Evolutionary conservation across 129 eudicot genomes (phyloP).

Genomic region (Oenanthe sinensis): DNA sequence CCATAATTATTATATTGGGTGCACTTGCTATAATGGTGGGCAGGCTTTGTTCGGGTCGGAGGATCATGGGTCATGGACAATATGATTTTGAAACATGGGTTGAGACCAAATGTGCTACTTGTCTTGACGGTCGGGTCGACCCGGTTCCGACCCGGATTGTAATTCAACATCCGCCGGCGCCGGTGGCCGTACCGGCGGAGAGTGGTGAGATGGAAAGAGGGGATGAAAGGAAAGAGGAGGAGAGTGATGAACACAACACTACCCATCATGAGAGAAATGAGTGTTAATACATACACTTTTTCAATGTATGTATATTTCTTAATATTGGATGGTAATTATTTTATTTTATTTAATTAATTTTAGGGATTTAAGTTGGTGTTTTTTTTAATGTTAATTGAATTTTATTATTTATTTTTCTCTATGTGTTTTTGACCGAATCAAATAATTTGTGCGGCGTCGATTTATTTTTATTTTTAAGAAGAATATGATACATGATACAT

Average conservation of each 20-base stretch:
- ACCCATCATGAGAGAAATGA: conserved; percentile 12
- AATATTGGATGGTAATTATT: background rate
- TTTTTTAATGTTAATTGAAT: too few species aligned
- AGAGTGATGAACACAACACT: conserved; percentile 3
- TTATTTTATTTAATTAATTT: background rate
- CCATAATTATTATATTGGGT: conserved; percentile 49
- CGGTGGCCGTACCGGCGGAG: conserved; percentile 21
- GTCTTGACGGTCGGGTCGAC: conserved; percentile 60
- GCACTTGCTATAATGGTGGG: conserved; percentile 73
- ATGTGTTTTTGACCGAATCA: too few species aligned
- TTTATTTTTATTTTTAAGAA: too few species aligned
- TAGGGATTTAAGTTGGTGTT: too few species aligned
- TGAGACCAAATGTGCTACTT: conserved; percentile 59
- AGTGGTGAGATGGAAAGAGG: background rate
- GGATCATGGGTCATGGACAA: conserved; percentile 53
- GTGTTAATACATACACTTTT: conserved; percentile 5
- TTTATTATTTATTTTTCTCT: too few species aligned
- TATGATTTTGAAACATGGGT: conserved; percentile 74
- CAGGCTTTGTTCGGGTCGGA: conserved; percentile 55
- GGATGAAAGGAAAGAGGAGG: conserved; percentile 9
- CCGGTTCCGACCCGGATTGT: conserved; percentile 31
- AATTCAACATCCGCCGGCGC: conserved; percentile 12
- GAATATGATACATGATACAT: too few species aligned
- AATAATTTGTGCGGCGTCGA: too few species aligned
- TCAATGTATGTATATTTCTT: background rate